These are phyloP conservation scores for Colletotrichum musae DNA, from an alignment of 2,329 filamentous ascomycete genomes.

Conservation along the genomic window DNA sequence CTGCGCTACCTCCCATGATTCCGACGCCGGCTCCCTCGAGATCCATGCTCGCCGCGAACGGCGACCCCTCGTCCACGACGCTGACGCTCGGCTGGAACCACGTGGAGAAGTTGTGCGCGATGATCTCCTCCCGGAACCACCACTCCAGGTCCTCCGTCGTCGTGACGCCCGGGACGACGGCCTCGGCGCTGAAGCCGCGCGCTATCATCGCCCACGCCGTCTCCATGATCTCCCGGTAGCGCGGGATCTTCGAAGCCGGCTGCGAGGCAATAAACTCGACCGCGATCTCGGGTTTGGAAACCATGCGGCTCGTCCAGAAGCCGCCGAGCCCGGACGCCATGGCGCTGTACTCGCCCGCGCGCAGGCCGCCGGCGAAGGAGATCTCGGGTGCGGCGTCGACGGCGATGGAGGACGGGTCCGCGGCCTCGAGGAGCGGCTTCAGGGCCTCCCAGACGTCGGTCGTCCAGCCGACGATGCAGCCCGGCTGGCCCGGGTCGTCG, in stretches of 20 bases:
- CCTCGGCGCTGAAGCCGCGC: slow-evolving; percentile 59
- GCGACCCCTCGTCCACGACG: slow-evolving; percentile 52
- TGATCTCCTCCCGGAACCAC: slow-evolving; percentile 66
- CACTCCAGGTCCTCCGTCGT: slow-evolving; percentile 64
- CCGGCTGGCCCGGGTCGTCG: slow-evolving; percentile 52
- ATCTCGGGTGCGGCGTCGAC: slow-evolving; percentile 61
- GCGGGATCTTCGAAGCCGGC: slow-evolving; percentile 54
- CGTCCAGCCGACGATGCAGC: slow-evolving; percentile 39
- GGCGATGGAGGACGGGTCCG: slow-evolving; percentile 56
- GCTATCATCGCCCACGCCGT: slow-evolving; percentile 66
- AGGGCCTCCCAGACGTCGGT: slow-evolving; percentile 58
- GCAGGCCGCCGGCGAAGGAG: slow-evolving; percentile 62
- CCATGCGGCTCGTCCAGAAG: slow-evolving; percentile 56
- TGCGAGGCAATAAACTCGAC: slow-evolving; percentile 63
- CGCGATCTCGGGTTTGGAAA: slow-evolving; percentile 60
- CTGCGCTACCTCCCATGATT: slow-evolving; percentile 28
- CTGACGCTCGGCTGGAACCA: slow-evolving; percentile 66
- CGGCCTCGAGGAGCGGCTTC: slow-evolving; percentile 51
- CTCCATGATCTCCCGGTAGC: slow-evolving; percentile 62
- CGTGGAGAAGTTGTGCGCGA: slow-evolving; percentile 64
- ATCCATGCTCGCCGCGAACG: slow-evolving; percentile 6
- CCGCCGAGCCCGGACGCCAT: slow-evolving; percentile 53
- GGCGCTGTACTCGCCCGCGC: slow-evolving; percentile 61
- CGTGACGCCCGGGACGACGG: slow-evolving; percentile 59
- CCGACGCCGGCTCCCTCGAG: background rate